Percentiles rank a stretch among this genome's conserved stretches.
phyloP scores from a whole-genome alignment of 257 asterid species.

The Penstemon davidsonii region DNA sequence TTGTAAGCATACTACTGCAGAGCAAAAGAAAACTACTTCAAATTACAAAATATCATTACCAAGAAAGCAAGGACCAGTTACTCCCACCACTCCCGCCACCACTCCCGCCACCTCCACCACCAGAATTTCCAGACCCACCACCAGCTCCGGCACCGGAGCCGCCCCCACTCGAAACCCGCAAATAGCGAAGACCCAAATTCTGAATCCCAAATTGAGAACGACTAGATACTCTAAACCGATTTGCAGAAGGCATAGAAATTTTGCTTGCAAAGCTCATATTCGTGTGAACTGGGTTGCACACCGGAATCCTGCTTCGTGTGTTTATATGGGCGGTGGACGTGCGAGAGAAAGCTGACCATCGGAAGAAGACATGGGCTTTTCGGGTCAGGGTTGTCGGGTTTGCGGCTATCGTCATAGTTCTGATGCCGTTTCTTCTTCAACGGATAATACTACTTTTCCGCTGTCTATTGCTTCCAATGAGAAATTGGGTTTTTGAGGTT shows the following conservation, averaged over 20 bases:
- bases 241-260: constrained; percentile 35
- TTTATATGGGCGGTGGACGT: constrained; percentile 28
- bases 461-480: neutral
- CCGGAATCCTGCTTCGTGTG: constrained; percentile 30
- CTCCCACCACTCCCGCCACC: constrained; percentile 40
- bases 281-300: constrained; percentile 24
- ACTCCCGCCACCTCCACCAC: constrained; percentile 46
- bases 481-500: constrained; percentile 30
- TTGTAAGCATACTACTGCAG: neutral
- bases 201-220: constrained; percentile 28
- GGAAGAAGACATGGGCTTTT: constrained; percentile 32
- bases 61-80: constrained; percentile 61
- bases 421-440: neutral
- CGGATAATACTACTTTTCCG: constrained; percentile 18
- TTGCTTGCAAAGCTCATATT: constrained; percentile 25
- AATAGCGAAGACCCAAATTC: constrained; percentile 31
- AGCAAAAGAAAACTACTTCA: neutral
- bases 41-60: constrained; percentile 42
- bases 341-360: constrained; percentile 26
- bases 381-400: constrained; percentile 34
- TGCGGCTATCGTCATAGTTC: constrained; percentile 34
- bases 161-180: constrained; percentile 53
- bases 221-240: constrained; percentile 33
- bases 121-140: constrained; percentile 55
- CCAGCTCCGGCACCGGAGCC: constrained; percentile 41